Evolutionary conservation across 371 early-diverging fungal genomes (phyloP).

Genomic region (Mortierella polycephala): DNA sequence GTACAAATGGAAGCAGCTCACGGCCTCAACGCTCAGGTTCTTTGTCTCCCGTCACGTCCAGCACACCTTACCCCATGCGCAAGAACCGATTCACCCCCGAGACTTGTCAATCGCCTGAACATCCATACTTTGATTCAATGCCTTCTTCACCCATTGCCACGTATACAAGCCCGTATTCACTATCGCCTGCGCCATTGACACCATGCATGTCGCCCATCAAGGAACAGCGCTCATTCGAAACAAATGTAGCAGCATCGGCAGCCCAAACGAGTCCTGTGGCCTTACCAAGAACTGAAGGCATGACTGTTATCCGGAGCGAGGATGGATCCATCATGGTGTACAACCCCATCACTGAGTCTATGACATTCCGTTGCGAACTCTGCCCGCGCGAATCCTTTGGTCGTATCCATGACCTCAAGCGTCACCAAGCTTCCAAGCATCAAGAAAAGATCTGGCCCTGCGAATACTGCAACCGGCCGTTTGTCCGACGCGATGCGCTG

Average conservation of each 20-base stretch:
- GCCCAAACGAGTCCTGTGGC: background rate
- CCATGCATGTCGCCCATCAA: slow-evolving; percentile 5
- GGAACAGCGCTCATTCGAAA: too few species aligned
- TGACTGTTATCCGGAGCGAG: slow-evolving; percentile 21
- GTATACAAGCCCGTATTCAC: slow-evolving; percentile 4
- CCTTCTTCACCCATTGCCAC: slow-evolving; percentile 2
- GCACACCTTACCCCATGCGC: slow-evolving; percentile 6
- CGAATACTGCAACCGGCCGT: slow-evolving; percentile 26
- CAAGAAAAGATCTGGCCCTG: slow-evolving; percentile 22
- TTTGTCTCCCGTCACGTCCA: slow-evolving; percentile 10
- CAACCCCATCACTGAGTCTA: slow-evolving; percentile 21
- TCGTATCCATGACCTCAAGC: slow-evolving; percentile 34
- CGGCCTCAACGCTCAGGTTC: slow-evolving; percentile 13
- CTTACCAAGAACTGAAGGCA: background rate
- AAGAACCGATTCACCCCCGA: background rate
- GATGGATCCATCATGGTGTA: slow-evolving; percentile 41
- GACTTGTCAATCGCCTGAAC: background rate
- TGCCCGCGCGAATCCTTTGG: slow-evolving; percentile 33
- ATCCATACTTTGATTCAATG: background rate
- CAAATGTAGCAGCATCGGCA: background rate
- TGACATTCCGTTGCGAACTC: slow-evolving; percentile 34
- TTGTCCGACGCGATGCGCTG: slow-evolving; percentile 38
- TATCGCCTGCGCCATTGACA: slow-evolving; percentile 5
- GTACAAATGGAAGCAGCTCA: background rate
- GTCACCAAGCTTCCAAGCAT: slow-evolving; percentile 31